Evolutionary conservation across 257 asterid genomes (phyloP).

Genomic region (Misopates orontium): DNA sequence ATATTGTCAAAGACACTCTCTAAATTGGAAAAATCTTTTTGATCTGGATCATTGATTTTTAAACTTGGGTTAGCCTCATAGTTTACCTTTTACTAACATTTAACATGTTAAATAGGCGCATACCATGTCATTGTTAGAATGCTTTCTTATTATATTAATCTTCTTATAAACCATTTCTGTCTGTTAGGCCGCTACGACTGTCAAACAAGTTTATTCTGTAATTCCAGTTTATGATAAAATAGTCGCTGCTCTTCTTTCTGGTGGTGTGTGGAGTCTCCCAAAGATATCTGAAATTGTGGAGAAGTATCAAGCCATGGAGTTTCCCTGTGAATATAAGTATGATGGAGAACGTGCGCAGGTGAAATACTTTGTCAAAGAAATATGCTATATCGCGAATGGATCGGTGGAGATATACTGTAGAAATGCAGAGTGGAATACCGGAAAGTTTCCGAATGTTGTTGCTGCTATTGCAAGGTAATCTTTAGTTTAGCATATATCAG

Average conservation of each 20-base stretch:
- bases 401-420: conserved; percentile 96
- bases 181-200: conserved; percentile 81
- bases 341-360: conserved; percentile 99
- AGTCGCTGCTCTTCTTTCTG: conserved; percentile 81
- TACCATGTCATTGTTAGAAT: conserved; percentile 10
- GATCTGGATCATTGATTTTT: conserved; percentile 17
- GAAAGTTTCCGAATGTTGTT: conserved; percentile 92
- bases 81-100: conserved; percentile 12
- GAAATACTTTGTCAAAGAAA: conserved; percentile 24
- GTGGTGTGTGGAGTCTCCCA: conserved; percentile 90
- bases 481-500: conserved; percentile 12
- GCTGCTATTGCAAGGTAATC: conserved; percentile 72
- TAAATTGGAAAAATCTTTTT: conserved; percentile 8
- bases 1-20: neutral
- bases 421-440: conserved; percentile 91
- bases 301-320: conserved; percentile 85
- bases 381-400: conserved; percentile 72
- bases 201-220: conserved; percentile 90
- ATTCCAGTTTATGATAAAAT: conserved; percentile 85
- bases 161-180: conserved; percentile 26
- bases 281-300: conserved; percentile 88
- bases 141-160: conserved; percentile 10
- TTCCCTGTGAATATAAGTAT: conserved; percentile 95
- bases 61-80: conserved; percentile 18
- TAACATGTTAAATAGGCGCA: conserved; percentile 18